Percentiles rank a stretch among this genome's conserved stretches.
Conservation (phyloP, 2,329 filamentous ascomycete species). For the Anthostomella pinea region DNA sequence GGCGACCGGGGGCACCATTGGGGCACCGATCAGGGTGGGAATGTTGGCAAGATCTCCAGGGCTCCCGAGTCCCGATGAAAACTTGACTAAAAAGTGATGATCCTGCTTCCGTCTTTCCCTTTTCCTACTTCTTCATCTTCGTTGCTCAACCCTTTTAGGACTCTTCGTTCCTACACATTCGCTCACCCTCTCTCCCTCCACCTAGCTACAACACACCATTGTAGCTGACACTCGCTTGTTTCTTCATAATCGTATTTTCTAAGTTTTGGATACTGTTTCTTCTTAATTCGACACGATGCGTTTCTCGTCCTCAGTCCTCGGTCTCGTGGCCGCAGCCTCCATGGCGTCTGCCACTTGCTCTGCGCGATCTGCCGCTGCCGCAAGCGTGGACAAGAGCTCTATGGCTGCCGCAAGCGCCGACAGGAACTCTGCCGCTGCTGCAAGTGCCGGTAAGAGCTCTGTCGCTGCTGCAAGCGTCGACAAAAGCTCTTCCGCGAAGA, state of each 20-base stretch:
- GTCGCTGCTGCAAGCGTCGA: slow-evolving; percentile 19
- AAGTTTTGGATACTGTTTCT: slow-evolving; percentile 9
- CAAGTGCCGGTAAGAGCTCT: not conserved
- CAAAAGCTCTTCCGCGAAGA: slow-evolving; percentile 3
- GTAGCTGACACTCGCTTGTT: slow-evolving; percentile 17
- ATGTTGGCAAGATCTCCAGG: too few relatives aligned
- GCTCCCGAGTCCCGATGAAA: too few relatives aligned
- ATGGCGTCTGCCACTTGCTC: too few relatives aligned
- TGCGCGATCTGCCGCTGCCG: slow-evolving; percentile 1
- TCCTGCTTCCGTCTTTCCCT: too few relatives aligned
- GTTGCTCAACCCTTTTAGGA: not conserved
- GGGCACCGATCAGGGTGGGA: too few relatives aligned
- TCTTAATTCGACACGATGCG: slow-evolving; percentile 28
- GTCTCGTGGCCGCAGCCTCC: slow-evolving; percentile 25
- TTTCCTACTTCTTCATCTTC: too few relatives aligned
- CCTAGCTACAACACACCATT: slow-evolving; percentile 1
- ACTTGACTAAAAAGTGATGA: too few relatives aligned
- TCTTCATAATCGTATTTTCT: slow-evolving; percentile 2
- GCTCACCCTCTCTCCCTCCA: slow-evolving; percentile 3
- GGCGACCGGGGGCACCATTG: too few relatives aligned
- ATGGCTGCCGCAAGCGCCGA: slow-evolving; percentile 19
- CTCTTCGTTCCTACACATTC: not conserved
- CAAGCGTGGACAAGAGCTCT: not conserved
- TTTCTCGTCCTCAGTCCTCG: slow-evolving; percentile 24
- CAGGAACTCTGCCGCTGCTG: slow-evolving; percentile 2